Evolutionary conservation across 2,329 filamentous ascomycete species (phyloP).

Genomic region (Pseudofabraea citricarpa): DNA sequence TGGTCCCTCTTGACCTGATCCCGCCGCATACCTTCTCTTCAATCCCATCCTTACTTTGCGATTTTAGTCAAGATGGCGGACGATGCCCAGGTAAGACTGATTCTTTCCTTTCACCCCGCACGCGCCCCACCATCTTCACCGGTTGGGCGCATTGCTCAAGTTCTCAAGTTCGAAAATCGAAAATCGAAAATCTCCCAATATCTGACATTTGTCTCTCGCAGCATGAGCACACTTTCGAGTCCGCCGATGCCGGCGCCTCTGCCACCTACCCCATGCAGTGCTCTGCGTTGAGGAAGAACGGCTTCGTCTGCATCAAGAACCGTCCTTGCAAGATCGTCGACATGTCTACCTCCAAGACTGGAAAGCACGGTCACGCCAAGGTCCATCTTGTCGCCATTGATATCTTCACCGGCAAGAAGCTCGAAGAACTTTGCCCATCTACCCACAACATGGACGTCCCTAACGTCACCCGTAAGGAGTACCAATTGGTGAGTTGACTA

Average conservation of each 20-base stretch:
- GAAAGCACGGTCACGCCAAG: conserved; percentile 99
- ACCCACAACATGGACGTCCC: conserved; percentile 98
- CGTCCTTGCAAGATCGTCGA: conserved; percentile 99
- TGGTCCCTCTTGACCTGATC: conserved; percentile 12
- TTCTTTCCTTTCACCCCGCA: conserved; percentile 19
- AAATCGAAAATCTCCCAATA: too few relatives aligned
- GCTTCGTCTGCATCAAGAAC: conserved; percentile 95
- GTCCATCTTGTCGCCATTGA: conserved; percentile 97
- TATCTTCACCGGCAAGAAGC: conserved; percentile 99
- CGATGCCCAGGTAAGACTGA: conserved; percentile 55
- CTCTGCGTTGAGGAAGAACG: conserved; percentile 99
- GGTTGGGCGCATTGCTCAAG: conserved; percentile 20
- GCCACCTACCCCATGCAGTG: conserved; percentile 97
- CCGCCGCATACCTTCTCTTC: conserved; percentile 9
- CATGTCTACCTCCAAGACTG: conserved; percentile 99
- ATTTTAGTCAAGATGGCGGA: conserved; percentile 55
- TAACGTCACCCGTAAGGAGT: conserved; percentile 85
- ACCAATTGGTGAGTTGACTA: conserved; percentile 74
- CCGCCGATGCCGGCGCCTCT: conserved; percentile 94
- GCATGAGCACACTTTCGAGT: conserved; percentile 69
- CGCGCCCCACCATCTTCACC: conserved; percentile 21
- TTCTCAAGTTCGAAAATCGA: neutral
- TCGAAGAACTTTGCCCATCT: conserved; percentile 97
- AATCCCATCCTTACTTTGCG: conserved; percentile 18
- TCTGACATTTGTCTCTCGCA: conserved; percentile 10